Evolutionary conservation across 352 stramenopile species (phyloP), one percentile per base, ranked within the genome.

Genomic region (Peronospora belbahrii): DNA sequence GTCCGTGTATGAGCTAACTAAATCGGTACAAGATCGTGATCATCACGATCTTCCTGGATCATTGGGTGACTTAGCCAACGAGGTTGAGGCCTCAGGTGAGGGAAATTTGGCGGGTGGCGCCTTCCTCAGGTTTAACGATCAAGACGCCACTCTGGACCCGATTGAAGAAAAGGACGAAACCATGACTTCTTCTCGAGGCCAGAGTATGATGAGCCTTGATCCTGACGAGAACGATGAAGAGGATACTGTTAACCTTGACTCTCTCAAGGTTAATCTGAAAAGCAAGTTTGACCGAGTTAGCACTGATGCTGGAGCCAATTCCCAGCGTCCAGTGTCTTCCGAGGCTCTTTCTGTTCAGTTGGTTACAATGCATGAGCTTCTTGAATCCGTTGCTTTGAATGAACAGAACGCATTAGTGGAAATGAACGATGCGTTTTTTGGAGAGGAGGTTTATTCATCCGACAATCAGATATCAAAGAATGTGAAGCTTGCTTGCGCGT

Each of bases 131-230:
- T 31, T 36, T 28, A 46, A 52, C 13, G 56, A 70, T 11, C 66
- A 79, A 49, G 64, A 78, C 15, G 41, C 48, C 9, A 73, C 62
- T 13, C 45, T 93, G 4, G 76, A 83, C 37, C 62, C 77, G 17
- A 88, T 88, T 42, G 37, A 55, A 46, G 77, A 92, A 44, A 70
- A 61, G 36, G 72, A 83, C 20, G 80, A 88, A 52, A 71, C 74
- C 31, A 55, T 65, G 23, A 58, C 49, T 0, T 85, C 74, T 22
- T 75, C 59, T 13, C 63, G 51, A 2, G 41, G 48, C 9, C 70
- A 77, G n/a, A 92, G 81, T 47, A 62, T 66, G 52, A 88, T 92
- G 69, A 88, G 77, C n/a, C 56, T 89, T 14, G 78, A 80, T 7
- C 79, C 58, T 8, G 58, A 82, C 4, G 66, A 83, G 3, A 84